phyloP scores from a whole-genome alignment of 176 grass and related monocot species.

The Cymbopogon citratus region DNA sequence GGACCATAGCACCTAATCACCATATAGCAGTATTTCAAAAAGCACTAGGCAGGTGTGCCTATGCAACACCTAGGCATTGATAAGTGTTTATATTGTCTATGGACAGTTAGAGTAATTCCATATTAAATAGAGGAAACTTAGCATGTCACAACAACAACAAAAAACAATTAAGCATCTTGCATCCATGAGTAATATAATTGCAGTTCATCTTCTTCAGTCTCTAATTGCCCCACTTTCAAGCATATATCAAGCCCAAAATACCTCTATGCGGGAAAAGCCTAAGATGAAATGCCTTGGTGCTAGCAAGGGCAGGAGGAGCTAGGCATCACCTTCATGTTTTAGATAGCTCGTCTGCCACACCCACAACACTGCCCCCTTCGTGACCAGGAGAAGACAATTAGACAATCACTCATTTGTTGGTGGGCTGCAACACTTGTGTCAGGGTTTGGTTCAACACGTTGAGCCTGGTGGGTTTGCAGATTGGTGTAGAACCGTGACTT shows the following conservation, averaged over 20 bases:
- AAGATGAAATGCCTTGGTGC: not conserved
- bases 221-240: not conserved
- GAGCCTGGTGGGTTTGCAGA: too few species aligned
- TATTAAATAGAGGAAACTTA: not conserved
- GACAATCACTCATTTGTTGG: too few species aligned
- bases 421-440: too few species aligned
- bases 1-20: too few species aligned
- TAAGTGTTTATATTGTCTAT: not conserved
- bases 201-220: not conserved
- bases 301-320: not conserved
- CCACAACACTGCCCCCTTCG: too few species aligned
- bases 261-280: not conserved
- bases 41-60: not conserved
- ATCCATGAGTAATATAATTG: not conserved
- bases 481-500: too few species aligned
- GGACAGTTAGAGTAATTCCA: not conserved
- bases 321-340: too few species aligned
- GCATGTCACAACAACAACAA: not conserved
- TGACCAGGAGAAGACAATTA: too few species aligned
- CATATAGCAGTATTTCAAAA: not conserved
- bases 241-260: not conserved
- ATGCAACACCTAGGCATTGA: not conserved
- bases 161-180: not conserved
- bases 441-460: too few species aligned
- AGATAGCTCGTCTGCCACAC: too few species aligned